Conservation (phyloP, 2,329 filamentous ascomycete genomes). For the Basipetospora sp. region DNA sequence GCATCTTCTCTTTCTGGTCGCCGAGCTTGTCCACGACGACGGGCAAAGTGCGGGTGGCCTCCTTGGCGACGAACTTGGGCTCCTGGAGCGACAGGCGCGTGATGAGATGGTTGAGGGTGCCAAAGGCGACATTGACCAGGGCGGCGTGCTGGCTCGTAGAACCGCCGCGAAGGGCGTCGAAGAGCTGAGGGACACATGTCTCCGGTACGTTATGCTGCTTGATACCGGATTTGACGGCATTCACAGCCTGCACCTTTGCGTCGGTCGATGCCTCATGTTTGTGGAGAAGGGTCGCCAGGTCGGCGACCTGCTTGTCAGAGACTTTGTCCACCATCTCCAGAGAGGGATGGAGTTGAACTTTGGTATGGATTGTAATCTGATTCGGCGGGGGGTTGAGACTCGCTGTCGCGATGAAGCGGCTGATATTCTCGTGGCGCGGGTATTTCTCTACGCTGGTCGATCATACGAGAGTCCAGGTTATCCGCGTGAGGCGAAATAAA, state of each 20-base stretch:
- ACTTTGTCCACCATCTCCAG: slow-evolving; percentile 39
- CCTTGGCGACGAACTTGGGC: slow-evolving; percentile 53
- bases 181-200: slow-evolving; percentile 52
- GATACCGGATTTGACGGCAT: slow-evolving; percentile 68
- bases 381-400: too few species aligned
- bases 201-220: slow-evolving; percentile 87
- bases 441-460: too few species aligned
- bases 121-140: slow-evolving; percentile 71
- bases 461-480: too few species aligned
- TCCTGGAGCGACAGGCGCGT: slow-evolving; percentile 79
- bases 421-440: too few species aligned
- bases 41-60: slow-evolving; percentile 57
- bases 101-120: slow-evolving; percentile 72
- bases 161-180: slow-evolving; percentile 66
- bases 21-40: slow-evolving; percentile 72
- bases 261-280: slow-evolving; percentile 51
- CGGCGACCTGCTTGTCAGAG: slow-evolving; percentile 42
- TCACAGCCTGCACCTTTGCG: slow-evolving; percentile 55
- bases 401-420: neutral
- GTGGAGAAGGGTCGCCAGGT: slow-evolving; percentile 36
- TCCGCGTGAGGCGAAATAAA: too few species aligned
- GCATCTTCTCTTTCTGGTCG: slow-evolving; percentile 74
- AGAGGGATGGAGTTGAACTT: neutral
- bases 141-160: slow-evolving; percentile 62
- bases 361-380: too few species aligned